Base-by-base conservation (phyloP, 1,139 yeast species). In the Pichia inconspicua region DNA sequence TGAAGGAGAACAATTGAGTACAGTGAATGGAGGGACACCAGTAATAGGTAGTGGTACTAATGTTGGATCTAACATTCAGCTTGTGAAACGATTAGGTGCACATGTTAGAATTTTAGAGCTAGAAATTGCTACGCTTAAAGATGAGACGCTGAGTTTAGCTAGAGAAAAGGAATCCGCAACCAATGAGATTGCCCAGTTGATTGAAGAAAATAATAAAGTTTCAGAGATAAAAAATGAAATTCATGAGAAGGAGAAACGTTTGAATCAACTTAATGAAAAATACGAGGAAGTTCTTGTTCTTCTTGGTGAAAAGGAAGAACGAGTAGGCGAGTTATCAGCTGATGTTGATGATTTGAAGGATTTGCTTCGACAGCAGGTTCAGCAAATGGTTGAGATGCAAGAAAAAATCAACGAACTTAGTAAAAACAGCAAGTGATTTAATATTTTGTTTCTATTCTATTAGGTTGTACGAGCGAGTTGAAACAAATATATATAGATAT, bases 311-410 rank as follows among this genome's bases (percentile, higher is more conserved):
- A 89, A 90, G 62, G 77, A 89, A 14, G 98, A 94, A 63, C 75
- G 74, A 55, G 92, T 87, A 7, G 86, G 82, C 49, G 98, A 92
- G 65, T 71, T 94, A 46, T 74, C 74, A 55, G 96, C 95, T 5
- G 99, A 92, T 61, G 92, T 94, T 15, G 75, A 73, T 7, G 99
- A 92, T 64, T 71, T 92, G 65, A 92, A 90, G 65, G 90, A 84
- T 40, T 71, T 90, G 70, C 78, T 89, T 62, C 75, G 79, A 52
- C 75, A 77, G 53, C 98, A 92, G 65, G 92, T 89, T 32, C 94
- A 87, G 63, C 94, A 89, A 58, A 73, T 90, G 76, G 81, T 86
- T 41, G 85, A 78, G 50, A 69, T 84, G 66, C 84, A 80, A 55
- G 78, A 70, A 34, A 52, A 50, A n/a, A 47, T 58, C 12, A 49